Evolutionary conservation across 805 yeast genomes (phyloP), one percentile per base, ranked within the genome.

Genomic region (Metschnikowia rubicola): DNA sequence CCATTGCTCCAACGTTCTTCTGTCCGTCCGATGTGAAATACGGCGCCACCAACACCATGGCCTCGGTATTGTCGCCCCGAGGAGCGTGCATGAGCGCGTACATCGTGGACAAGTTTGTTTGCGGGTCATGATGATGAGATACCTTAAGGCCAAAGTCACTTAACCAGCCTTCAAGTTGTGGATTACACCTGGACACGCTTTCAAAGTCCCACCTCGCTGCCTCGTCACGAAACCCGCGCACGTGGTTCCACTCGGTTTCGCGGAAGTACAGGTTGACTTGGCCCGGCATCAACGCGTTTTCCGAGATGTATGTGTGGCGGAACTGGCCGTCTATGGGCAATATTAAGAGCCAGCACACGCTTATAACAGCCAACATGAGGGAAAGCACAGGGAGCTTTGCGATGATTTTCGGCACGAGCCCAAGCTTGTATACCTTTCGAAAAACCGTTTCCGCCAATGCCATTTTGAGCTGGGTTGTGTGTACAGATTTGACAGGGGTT

Each of bases 211-310:
- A 80, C 57, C 66, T 68, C 58, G 48, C 62, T 43, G 79, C 59
- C 53, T 83, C 86, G 37, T 76, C 77, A 50, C 96, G 76, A 61
- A 84, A 89, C 0, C 97, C 99, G 48, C 98, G 73, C 30, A 89
- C 79, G 46, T 86, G 72, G 59, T 91, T 88, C 97, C 98, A 94
- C 63, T 94, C 98, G 35, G 89, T 81, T 60, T 92, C 98, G 46
- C 97, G 76, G 64, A 88, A 94, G 62, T 89, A 90, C 21, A 95
- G 83, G 56, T 84, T 84, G 2, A 94, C 98, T 64, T 94, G 98
- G 0, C 96, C 91, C 8, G 99, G 97, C 88, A 94, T 83, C 63
- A 94, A 72, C 30, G 99, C 99, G 66, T 94, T 94, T 62, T 94
- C 99, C 8, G 96, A 86, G 10, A 91, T 86, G 64, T 94, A 94